Evolutionary conservation across 1,284 basidiomycete species (phyloP), one percentile per base, ranked within the genome.

Genomic region (Papiliotrema flavescens): DNA sequence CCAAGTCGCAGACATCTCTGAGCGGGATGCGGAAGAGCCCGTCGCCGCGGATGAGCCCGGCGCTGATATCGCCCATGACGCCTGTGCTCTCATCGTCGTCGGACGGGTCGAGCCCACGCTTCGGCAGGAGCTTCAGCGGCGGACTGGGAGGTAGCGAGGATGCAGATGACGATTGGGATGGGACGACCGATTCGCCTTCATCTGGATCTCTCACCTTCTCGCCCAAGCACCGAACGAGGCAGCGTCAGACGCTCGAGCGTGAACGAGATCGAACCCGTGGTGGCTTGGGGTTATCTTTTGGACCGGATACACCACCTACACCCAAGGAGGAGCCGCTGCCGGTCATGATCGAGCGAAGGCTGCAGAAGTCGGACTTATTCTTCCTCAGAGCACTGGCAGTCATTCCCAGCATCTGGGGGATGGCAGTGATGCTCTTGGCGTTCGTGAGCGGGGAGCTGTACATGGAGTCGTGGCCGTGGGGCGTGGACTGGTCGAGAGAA

Each of bases 401-500:
- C 43, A 60, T 74, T 2, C 73, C 73, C 2, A 60, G 67, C 9
- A 26, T 69, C 13, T 73, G 70, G 71, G 72, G 71, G 5, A 67
- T 64, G 20, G 50, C 56, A 2, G 71, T 74, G 14, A 57, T 74
- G 17, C 5, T 57, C 13, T 54, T 67, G 47, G 71, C 67, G 17
- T 48, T 72, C 14, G 40, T 64, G 11, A 64, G 59, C 0, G 71
- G 67, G 13, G 63, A 65, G 17, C 43, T 73, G 20, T 67, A 64
- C 62, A 51, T 64, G 13, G 67, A 72, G 41, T 62, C 70, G 7
- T 75, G 72, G 67, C 73, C 73, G 11, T 75, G 70, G 66, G 73
- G 73, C 11, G 64, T 70, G 32, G 72, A 74, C 53, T 49, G 70
- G 8, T 64, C 61, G 9, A 61, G 62, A 36, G 73, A 73, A 49